These are phyloP conservation scores for Marasmius oreades DNA, from an alignment of 1,284 basidiomycete genomes.

Conservation along the genomic window DNA sequence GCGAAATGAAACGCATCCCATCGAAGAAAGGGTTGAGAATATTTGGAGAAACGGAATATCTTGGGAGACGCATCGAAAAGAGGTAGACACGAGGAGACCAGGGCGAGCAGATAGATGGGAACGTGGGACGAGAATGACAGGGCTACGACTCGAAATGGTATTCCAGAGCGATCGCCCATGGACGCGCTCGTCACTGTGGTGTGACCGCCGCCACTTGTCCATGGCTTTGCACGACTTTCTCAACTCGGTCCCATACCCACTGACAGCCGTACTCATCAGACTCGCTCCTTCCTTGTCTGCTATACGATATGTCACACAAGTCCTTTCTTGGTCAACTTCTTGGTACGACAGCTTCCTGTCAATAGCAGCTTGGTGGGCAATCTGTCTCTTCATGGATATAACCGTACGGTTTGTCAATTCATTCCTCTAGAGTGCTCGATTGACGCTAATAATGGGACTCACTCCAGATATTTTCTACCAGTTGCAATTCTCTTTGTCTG, in stretches of 20 bases:
- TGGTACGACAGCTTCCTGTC: conserved; percentile 70
- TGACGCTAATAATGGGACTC: conserved; percentile 13
- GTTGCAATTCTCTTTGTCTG: conserved; percentile 34
- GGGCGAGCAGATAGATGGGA: conserved; percentile 11
- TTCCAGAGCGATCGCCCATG: conserved; percentile 5
- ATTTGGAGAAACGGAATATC: conserved; percentile 26
- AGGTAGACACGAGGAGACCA: conserved; percentile 7
- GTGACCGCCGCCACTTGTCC: neutral
- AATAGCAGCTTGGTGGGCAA: conserved; percentile 71
- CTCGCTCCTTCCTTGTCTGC: conserved; percentile 54
- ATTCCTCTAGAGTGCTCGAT: neutral
- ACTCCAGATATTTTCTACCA: conserved; percentile 41
- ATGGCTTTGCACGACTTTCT: conserved; percentile 42
- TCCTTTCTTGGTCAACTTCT: conserved; percentile 57
- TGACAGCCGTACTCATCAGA: conserved; percentile 54
- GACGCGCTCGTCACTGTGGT: neutral
- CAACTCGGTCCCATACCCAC: conserved; percentile 54
- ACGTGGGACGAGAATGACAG: conserved; percentile 20
- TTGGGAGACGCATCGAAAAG: conserved; percentile 38
- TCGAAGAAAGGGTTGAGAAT: conserved; percentile 45
- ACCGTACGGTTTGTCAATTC: conserved; percentile 51
- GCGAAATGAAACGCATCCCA: conserved; percentile 91
- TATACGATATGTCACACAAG: conserved; percentile 46
- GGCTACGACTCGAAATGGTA: conserved; percentile 9
- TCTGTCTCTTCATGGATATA: conserved; percentile 62